These are phyloP conservation scores for Parastagonospora avenae DNA, from an alignment of 2,329 filamentous ascomycete species.

Conservation along the genomic window DNA sequence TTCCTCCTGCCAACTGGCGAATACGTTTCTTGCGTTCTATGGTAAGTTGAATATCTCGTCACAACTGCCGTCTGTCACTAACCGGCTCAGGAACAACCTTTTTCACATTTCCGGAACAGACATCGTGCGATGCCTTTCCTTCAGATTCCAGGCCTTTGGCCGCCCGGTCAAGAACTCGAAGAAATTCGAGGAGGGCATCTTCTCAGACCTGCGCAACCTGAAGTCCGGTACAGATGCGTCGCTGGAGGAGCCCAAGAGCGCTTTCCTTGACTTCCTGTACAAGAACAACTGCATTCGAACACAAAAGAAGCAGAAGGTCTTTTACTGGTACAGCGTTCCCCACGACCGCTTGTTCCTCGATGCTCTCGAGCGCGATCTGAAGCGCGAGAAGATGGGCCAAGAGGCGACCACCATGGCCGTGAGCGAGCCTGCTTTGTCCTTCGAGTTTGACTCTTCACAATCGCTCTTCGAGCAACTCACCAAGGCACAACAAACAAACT, in stretches of 20 bases:
- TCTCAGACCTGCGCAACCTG: constrained; percentile 96
- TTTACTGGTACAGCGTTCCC: constrained; percentile 99
- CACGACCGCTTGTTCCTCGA: constrained; percentile 98
- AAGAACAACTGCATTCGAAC: constrained; percentile 99
- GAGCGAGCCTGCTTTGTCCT: constrained; percentile 94
- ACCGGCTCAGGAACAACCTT: constrained; percentile 79
- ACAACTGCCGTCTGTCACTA: constrained; percentile 17
- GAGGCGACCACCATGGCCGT: constrained; percentile 96
- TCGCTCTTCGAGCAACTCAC: constrained; percentile 99
- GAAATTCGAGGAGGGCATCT: constrained; percentile 99
- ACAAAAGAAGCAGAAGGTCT: constrained; percentile 99
- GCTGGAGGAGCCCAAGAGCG: constrained; percentile 97
- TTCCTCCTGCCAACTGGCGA: constrained; percentile 96
- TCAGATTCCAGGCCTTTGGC: constrained; percentile 97
- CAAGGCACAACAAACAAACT: constrained; percentile 98
- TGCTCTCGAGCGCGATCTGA: constrained; percentile 93
- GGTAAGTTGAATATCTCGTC: constrained; percentile 55
- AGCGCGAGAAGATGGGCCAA: constrained; percentile 99
- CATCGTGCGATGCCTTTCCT: constrained; percentile 96
- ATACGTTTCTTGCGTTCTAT: constrained; percentile 97
- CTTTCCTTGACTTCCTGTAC: constrained; percentile 97
- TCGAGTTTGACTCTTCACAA: constrained; percentile 99
- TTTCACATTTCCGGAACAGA: constrained; percentile 99
- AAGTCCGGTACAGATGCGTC: constrained; percentile 98
- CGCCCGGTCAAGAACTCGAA: constrained; percentile 99